Percentiles rank a stretch among this genome's conserved stretches.
These are phyloP conservation scores for Haematococcus sp. DNA, from an alignment of 139 green algal species.

Conservation along the genomic window DNA sequence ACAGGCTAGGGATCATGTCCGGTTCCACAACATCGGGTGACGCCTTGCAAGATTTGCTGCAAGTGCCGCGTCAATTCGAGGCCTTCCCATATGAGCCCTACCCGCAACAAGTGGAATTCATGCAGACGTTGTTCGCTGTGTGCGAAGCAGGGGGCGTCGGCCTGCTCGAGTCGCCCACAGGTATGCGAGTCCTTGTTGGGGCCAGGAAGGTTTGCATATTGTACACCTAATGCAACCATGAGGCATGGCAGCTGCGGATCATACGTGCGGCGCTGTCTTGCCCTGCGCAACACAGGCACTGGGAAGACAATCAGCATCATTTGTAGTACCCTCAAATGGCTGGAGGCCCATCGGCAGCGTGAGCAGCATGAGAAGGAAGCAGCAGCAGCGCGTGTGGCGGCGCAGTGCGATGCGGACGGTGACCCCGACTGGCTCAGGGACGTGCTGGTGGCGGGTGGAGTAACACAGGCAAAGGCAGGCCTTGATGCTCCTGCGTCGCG, in stretches of 20 bases:
- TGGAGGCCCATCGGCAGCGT: conserved; percentile 23
- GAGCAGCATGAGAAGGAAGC: conserved; percentile 6
- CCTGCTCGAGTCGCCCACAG: background rate
- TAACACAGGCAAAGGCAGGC: background rate
- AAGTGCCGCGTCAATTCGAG: no score
- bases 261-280: no score
- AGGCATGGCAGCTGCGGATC: no score
- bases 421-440: conserved; percentile 41
- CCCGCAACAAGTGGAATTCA: no score
- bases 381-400: conserved; percentile 2
- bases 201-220: background rate
- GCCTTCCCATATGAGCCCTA: no score
- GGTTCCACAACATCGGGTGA: no score
- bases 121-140: no score
- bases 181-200: background rate
- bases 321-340: conserved; percentile 70
- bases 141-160: no score
- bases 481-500: background rate
- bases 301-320: conserved; percentile 95
- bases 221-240: no score
- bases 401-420: conserved; percentile 10
- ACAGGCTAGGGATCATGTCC: no score
- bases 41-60: no score
- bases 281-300: conserved; percentile 60
- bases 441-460: background rate